These are phyloP conservation scores for Lablab purpureus DNA, from an alignment of 306 rosid genomes.

Conservation along the genomic window DNA sequence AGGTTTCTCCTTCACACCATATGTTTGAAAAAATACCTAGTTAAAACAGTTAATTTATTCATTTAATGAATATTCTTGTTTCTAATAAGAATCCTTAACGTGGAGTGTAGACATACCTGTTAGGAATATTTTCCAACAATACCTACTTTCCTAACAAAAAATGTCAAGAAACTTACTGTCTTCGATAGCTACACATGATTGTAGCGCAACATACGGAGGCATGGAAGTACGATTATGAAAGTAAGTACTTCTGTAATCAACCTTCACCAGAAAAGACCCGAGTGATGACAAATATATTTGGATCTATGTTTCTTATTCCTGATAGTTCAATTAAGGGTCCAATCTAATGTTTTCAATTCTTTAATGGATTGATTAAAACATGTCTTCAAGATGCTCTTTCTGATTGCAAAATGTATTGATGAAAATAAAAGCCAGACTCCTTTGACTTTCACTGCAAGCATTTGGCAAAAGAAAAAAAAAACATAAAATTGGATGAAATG, in stretches of 20 bases:
- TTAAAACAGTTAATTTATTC: background rate
- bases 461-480: background rate
- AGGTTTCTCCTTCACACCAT: background rate
- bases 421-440: conserved; percentile 5
- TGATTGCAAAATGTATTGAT: background rate
- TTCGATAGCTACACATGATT: conserved; percentile 12
- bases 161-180: too few species aligned
- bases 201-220: background rate
- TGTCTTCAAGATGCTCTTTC: conserved; percentile 24
- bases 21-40: background rate
- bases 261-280: conserved; percentile 26
- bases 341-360: background rate
- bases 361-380: background rate
- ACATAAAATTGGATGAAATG: background rate
- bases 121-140: too few species aligned
- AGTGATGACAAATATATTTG: background rate
- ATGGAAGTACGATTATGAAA: background rate
- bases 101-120: background rate
- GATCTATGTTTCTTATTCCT: conserved; percentile 32
- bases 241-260: background rate
- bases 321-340: background rate
- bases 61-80: background rate
- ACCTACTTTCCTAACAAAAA: too few species aligned
- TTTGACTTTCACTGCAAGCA: conserved; percentile 14
- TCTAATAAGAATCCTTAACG: background rate